These are phyloP conservation scores for Zymoseptoria crescenta DNA, from an alignment of 2,329 filamentous ascomycete species.

Conservation along the genomic window DNA sequence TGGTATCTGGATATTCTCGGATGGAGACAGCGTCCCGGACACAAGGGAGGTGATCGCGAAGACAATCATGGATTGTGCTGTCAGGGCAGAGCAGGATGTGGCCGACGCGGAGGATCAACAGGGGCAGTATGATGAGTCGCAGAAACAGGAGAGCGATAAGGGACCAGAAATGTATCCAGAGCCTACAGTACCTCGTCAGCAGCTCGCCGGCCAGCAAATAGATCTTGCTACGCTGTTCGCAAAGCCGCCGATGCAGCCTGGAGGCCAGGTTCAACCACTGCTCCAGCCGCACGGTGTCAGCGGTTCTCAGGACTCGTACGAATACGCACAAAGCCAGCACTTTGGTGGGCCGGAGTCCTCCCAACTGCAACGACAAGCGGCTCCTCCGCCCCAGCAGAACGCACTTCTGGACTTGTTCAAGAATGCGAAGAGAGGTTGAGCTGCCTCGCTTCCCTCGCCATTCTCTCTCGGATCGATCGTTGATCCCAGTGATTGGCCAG, in stretches of 20 bases:
- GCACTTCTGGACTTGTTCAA: slow-evolving; percentile 25
- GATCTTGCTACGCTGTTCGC: slow-evolving; percentile 22
- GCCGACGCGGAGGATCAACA: slow-evolving; percentile 12
- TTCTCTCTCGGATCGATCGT: neutral
- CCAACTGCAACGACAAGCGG: neutral
- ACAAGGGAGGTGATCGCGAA: slow-evolving; percentile 43
- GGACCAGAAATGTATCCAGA: slow-evolving; percentile 46
- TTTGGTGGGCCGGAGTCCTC: neutral
- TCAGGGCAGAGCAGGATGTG: slow-evolving; percentile 35
- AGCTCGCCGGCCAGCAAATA: slow-evolving; percentile 32
- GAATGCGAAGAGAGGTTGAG: slow-evolving; percentile 13
- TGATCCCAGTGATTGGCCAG: neutral
- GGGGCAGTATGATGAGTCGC: slow-evolving; percentile 9
- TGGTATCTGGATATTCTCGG: slow-evolving; percentile 59
- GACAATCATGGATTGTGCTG: slow-evolving; percentile 49
- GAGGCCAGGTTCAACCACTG: slow-evolving; percentile 6
- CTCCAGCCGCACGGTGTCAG: slow-evolving; percentile 1
- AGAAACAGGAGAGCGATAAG: slow-evolving; percentile 28
- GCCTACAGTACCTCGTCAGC: slow-evolving; percentile 40
- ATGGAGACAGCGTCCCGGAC: slow-evolving; percentile 42
- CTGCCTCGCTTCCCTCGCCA: neutral
- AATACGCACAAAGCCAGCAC: neutral
- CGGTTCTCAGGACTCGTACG: neutral
- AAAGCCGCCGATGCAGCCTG: slow-evolving; percentile 5
- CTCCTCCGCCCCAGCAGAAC: slow-evolving; percentile 14